A percentile compares a stretch with the other conserved stretches of the same genome.
Conservation (phyloP, 257 asterid species). For the Paulownia fortunei region DNA sequence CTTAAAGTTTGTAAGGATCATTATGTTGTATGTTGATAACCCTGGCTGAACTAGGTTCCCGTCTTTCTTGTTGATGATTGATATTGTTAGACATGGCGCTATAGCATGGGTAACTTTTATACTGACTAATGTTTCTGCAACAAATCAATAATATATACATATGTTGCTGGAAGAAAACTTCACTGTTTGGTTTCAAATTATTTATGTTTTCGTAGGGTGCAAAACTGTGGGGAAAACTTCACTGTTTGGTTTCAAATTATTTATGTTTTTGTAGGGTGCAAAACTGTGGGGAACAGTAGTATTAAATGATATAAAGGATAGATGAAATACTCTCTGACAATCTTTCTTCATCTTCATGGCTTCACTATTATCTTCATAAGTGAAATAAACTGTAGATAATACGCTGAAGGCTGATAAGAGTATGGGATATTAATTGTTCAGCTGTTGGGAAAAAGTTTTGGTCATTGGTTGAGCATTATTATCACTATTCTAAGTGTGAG, state of each 20-base stretch:
- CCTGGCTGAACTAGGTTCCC: neutral
- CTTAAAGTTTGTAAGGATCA: slow-evolving; percentile 13
- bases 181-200: neutral
- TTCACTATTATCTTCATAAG: slow-evolving; percentile 7
- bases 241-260: neutral
- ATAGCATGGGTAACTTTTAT: neutral
- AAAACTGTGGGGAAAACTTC: slow-evolving; percentile 21
- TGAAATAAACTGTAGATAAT: neutral
- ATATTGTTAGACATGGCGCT: slow-evolving; percentile 2
- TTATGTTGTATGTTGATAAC: slow-evolving; percentile 22
- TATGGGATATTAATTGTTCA: neutral
- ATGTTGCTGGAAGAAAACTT: slow-evolving; percentile 6
- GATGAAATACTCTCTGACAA: neutral
- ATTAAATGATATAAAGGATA: neutral
- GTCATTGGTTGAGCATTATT: slow-evolving; percentile 9
- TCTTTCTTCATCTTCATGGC: slow-evolving; percentile 21
- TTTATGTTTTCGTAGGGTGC: neutral
- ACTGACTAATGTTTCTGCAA: slow-evolving; percentile 1
- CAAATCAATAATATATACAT: neutral
- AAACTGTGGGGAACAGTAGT: slow-evolving; percentile 8
- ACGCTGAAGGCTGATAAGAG: neutral
- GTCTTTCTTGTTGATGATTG: slow-evolving; percentile 19
- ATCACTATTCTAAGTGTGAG: neutral
- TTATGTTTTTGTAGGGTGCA: neutral
- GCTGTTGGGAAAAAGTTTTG: slow-evolving; percentile 6